phyloP scores from a whole-genome alignment of 495 filamentous ascomycete genomes.

The Neurospora tetrasperma region DNA sequence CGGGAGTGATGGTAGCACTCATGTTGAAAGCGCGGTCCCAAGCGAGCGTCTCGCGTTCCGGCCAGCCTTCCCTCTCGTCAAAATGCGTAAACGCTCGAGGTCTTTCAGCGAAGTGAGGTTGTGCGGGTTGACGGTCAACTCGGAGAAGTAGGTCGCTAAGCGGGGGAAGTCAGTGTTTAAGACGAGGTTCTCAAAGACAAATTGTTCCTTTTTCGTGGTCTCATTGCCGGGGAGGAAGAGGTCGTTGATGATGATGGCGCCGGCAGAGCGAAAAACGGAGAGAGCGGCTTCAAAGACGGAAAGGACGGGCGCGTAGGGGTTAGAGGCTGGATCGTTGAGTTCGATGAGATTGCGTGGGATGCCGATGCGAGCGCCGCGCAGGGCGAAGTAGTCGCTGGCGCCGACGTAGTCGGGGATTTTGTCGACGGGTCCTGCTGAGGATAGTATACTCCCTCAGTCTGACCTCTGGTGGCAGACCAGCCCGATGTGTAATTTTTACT shows the following conservation, averaged over 20 bases:
- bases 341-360: slow-evolving; percentile 33
- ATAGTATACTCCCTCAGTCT: slow-evolving; percentile 33
- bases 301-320: slow-evolving; percentile 2
- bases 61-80: slow-evolving; percentile 17
- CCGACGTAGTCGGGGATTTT: slow-evolving; percentile 35
- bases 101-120: slow-evolving; percentile 27
- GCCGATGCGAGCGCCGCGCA: slow-evolving; percentile 59
- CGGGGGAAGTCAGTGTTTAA: slow-evolving; percentile 33
- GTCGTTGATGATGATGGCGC: slow-evolving; percentile 25
- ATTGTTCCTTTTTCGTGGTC: background rate
- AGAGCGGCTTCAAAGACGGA: slow-evolving; percentile 17
- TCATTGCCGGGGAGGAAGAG: slow-evolving; percentile 4
- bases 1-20: background rate
- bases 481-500: slow-evolving; percentile 29
- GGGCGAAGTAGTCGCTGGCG: slow-evolving; percentile 39
- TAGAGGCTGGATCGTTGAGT: background rate
- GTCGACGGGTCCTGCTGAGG: slow-evolving; percentile 25
- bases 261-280: slow-evolving; percentile 23
- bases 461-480: slow-evolving; percentile 37
- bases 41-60: slow-evolving; percentile 19
- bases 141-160: slow-evolving; percentile 35
- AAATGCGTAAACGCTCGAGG: slow-evolving; percentile 23
- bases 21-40: slow-evolving; percentile 27
- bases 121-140: slow-evolving; percentile 37
- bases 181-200: slow-evolving; percentile 1